Evolutionary conservation across 2,329 filamentous ascomycete species (phyloP), one percentile per base, ranked within the genome.

Genomic region (Hymenoscyphus repandus): DNA sequence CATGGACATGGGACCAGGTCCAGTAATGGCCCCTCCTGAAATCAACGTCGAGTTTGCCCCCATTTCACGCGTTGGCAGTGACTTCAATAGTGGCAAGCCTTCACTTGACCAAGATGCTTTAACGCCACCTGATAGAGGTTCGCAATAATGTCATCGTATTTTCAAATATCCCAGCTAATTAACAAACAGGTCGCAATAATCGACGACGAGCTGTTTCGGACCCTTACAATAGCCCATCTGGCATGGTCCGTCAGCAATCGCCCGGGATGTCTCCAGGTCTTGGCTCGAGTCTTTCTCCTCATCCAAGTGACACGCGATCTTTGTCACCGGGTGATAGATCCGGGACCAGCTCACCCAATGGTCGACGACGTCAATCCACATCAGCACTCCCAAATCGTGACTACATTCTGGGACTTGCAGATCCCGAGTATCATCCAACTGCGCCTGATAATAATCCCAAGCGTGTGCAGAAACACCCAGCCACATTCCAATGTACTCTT

Each of bases 31-130:
- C 3, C 88, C 91, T n/a, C 91, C 91, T 0, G 88, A 91, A 46
- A 96, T 96, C 69, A 95, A 93, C 65, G 93, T 96, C 61, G 88
- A 96, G 66, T 90, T 89, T 68, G 91, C 90, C 13, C 91, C 91
- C 20, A 84, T 84, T 7, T 80, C 86, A 47, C 73, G 79, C 51
- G 80, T 80, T 62, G 79, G 75, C 47, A 82, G 76, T 27, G 22
- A 27, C 59, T 86, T 88, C 64, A 86, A 85, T 56, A 78, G 80
- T 27, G 74, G 78, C 17, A 88, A 87, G 63, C 70, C 77, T 30
- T 75, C 83, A 58, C 70, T 67, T 49, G 82, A 89, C 58, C 78
- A 84, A 56, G 88, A 95, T 66, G 90, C 90, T 3, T 72, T 96
- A 55, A 93, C 86, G 45, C 91, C 91, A 0, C 92, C 92, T 11